Evolutionary conservation across 2,329 filamentous ascomycete species (phyloP).

Genomic region (Talaromyces sp.): DNA sequence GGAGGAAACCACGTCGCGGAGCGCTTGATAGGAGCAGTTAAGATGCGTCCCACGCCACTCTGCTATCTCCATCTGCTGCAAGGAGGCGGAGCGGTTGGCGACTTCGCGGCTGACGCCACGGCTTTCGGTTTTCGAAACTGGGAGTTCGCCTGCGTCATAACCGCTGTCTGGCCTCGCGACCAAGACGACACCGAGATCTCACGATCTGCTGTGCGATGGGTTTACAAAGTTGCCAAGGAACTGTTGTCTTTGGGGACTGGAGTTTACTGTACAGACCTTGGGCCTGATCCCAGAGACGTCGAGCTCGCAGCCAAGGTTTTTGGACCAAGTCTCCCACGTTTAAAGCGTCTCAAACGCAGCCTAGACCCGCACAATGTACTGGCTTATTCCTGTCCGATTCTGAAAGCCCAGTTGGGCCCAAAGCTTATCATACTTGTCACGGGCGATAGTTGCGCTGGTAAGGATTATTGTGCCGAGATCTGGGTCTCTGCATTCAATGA

Average conservation of each 20-base stretch:
- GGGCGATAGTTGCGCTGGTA: conserved; percentile 49
- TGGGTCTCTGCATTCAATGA: conserved; percentile 45
- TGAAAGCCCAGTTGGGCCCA: conserved; percentile 28
- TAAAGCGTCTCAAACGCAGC: conserved; percentile 48
- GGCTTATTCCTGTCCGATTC: conserved; percentile 53
- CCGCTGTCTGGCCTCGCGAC: conserved; percentile 56
- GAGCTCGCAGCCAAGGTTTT: conserved; percentile 52
- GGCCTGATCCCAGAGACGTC: conserved; percentile 56
- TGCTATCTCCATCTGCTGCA: conserved; percentile 62
- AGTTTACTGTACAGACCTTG: conserved; percentile 58
- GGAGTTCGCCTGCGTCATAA: conserved; percentile 61
- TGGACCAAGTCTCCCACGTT: conserved; percentile 48
- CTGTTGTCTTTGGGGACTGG: conserved; percentile 51
- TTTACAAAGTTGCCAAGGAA: conserved; percentile 47
- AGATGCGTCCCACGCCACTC: conserved; percentile 46
- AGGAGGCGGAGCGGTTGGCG: conserved; percentile 50
- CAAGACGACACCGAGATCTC: conserved; percentile 45
- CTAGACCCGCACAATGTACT: conserved; percentile 51
- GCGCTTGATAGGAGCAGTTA: conserved; percentile 43
- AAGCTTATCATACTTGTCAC: conserved; percentile 56
- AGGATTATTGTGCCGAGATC: conserved; percentile 54
- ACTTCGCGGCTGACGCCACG: conserved; percentile 43
- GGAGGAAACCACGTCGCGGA: conserved; percentile 29
- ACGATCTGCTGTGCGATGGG: conserved; percentile 47
- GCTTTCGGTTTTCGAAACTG: conserved; percentile 61